These are phyloP conservation scores for Wilhelminamyces savonicus DNA, from an alignment of 805 yeast genomes.

Conservation along the genomic window DNA sequence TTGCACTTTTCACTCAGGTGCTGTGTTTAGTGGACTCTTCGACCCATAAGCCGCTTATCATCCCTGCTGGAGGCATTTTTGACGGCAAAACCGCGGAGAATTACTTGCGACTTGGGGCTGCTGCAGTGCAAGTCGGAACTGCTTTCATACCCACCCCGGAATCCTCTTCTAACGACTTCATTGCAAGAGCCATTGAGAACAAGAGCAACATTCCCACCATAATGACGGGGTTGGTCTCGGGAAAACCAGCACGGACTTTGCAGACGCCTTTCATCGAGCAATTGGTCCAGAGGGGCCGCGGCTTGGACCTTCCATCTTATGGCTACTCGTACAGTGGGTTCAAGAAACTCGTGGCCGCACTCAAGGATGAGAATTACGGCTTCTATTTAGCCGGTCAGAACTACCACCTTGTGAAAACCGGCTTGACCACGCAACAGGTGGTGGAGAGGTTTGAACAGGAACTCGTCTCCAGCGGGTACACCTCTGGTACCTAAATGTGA, in stretches of 20 bases:
- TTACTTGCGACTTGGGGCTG: constrained; percentile 37
- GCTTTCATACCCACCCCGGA: constrained; percentile 37
- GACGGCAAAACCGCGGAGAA: constrained; percentile 21
- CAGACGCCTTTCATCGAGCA: constrained; percentile 26
- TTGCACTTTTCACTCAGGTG: constrained; percentile 18
- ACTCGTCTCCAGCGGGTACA: too few species aligned
- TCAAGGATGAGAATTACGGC: constrained; percentile 11
- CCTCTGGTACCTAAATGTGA: too few species aligned
- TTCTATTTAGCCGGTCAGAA: constrained; percentile 33
- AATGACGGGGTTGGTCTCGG: constrained; percentile 31
- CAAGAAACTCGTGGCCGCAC: constrained; percentile 13
- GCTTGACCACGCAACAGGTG: constrained; percentile 14
- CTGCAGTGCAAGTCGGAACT: constrained; percentile 54
- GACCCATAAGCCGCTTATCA: constrained; percentile 18
- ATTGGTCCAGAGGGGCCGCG: constrained; percentile 7
- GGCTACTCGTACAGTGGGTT: constrained; percentile 28
- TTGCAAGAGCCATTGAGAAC: constrained; percentile 6
- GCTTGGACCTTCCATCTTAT: constrained; percentile 24
- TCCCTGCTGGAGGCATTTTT: constrained; percentile 53
- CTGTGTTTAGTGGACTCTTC: constrained; percentile 1
- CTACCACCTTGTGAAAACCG: constrained; percentile 15
- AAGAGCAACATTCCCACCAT: constrained; percentile 13
- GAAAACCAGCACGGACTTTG: constrained; percentile 32
- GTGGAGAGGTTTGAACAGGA: constrained; percentile 16
- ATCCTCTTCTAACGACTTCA: constrained; percentile 12